Evolutionary conservation across 1,284 basidiomycete genomes (phyloP).

Genomic region (Neolentinus lepideus): DNA sequence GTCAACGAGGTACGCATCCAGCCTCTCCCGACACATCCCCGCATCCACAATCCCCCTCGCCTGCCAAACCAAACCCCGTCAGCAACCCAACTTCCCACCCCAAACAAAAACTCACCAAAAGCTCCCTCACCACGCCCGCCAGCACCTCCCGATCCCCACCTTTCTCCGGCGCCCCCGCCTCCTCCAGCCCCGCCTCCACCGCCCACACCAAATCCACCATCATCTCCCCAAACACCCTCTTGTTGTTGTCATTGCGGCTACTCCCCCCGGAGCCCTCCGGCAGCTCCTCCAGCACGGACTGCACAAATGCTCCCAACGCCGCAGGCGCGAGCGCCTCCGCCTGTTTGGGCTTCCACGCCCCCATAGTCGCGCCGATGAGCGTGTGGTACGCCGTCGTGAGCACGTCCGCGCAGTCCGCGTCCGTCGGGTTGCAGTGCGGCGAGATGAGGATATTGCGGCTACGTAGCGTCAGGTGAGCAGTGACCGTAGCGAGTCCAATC

Average conservation of each 20-base stretch:
- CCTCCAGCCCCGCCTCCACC: slow-evolving; percentile 68
- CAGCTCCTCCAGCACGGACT: slow-evolving; percentile 48
- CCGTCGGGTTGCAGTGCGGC: slow-evolving; percentile 48
- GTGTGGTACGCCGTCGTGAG: slow-evolving; percentile 62
- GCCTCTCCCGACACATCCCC: slow-evolving; percentile 59
- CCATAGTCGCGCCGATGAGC: slow-evolving; percentile 49
- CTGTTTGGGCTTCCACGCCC: slow-evolving; percentile 45
- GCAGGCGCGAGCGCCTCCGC: slow-evolving; percentile 33
- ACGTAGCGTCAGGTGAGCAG: slow-evolving; percentile 4
- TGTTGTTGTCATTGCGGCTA: slow-evolving; percentile 28
- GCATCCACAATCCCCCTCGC: slow-evolving; percentile 46
- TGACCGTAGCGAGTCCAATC: neutral
- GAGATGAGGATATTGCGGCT: slow-evolving; percentile 53
- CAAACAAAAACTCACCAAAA: slow-evolving; percentile 47
- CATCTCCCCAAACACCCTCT: slow-evolving; percentile 47
- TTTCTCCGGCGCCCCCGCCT: slow-evolving; percentile 24
- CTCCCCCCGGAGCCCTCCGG: slow-evolving; percentile 28
- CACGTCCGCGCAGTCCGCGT: slow-evolving; percentile 42
- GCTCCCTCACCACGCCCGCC: slow-evolving; percentile 47
- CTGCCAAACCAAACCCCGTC: slow-evolving; percentile 23
- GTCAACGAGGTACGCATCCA: slow-evolving; percentile 58
- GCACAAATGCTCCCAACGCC: slow-evolving; percentile 53
- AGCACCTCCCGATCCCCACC: slow-evolving; percentile 49
- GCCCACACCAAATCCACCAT: slow-evolving; percentile 77
- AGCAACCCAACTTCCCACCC: neutral